Evolutionary conservation across 257 asterid genomes (phyloP).

Genomic region (Rauvolfia tetraphylla): DNA sequence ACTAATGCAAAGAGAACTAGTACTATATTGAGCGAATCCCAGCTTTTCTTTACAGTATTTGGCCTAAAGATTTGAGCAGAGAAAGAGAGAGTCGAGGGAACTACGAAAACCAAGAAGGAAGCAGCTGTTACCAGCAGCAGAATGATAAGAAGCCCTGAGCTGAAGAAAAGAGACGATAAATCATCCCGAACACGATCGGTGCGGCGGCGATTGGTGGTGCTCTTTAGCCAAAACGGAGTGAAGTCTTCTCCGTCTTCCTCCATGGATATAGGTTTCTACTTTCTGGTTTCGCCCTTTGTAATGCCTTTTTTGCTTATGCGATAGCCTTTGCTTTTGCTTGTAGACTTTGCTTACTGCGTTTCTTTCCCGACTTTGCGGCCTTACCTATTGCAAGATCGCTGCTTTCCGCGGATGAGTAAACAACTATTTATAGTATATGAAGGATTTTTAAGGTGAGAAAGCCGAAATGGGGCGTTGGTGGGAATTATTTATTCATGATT

Average conservation of each 20-base stretch:
- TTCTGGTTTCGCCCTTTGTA: constrained; percentile 11
- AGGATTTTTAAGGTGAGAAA: constrained; percentile 19
- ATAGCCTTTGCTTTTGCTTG: constrained; percentile 21
- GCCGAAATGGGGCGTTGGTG: constrained; percentile 37
- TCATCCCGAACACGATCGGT: constrained; percentile 51
- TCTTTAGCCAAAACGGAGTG: constrained; percentile 79
- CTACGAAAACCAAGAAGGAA: constrained; percentile 47
- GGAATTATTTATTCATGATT: constrained; percentile 26
- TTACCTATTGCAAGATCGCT: neutral
- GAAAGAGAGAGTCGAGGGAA: constrained; percentile 52
- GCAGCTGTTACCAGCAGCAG: constrained; percentile 55
- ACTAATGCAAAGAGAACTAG: constrained; percentile 71
- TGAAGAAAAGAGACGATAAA: constrained; percentile 45
- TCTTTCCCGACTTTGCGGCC: neutral
- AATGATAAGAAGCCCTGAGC: constrained; percentile 59
- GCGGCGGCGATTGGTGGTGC: constrained; percentile 51
- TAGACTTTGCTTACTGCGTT: constrained; percentile 1
- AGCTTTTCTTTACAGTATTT: constrained; percentile 62
- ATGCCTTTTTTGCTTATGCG: neutral
- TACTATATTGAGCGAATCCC: constrained; percentile 75
- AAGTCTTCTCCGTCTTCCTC: constrained; percentile 51
- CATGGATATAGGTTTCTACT: constrained; percentile 24
- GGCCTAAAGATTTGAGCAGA: constrained; percentile 61
- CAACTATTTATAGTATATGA: neutral
- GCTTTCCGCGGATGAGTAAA: neutral